Evolutionary conservation across 1,284 basidiomycete genomes (phyloP), one percentile per base, ranked within the genome.

Genomic region (Ceraceosorus bombacis): DNA sequence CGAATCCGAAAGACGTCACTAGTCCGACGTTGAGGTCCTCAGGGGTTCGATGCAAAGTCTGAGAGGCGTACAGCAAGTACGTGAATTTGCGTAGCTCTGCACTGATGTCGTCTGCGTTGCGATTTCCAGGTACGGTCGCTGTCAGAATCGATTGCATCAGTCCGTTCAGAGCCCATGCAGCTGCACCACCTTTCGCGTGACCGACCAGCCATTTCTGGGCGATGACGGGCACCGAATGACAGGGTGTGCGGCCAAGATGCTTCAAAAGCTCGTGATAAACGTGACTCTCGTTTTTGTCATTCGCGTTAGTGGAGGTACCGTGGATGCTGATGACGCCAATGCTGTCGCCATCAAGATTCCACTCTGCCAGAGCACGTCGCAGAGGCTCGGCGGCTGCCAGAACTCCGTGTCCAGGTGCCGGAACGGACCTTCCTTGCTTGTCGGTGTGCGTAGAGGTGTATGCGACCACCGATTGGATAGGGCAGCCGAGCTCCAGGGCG

Each of bases 271-370:
- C 86, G 79, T 97, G 92, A 88, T 94, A 97, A 62, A 96, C 91
- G 70, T 87, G 86, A 6, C 90, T 91, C 82, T 98, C 94, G 79
- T 98, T 98, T 82, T 93, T 90, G 83, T 98, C 93, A 79, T 98
- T 98, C 43, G 94, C 94, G 72, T 86, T 88, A 46, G 95, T 98
- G 73, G 92, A 94, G 5, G 94, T 98, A 51, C 91, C 91, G 72
- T 93, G 91, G 66, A 93, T 90, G 36, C 89, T 89, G 54, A 91
- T 81, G 51, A 82, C 81, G 64, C 82, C 82, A 67, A 98, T 86
- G 65, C 95, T 90, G 78, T 98, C 93, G 41, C 89, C 87, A 27
- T 85, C 88, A 61, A 98, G 82, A 67, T 92, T 93, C 91, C 92
- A 98, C 54, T 96, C 88, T 60, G 95, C 94, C 54, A 98, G 84